phyloP scores from a whole-genome alignment of 106 monocot species.

The Dendrobium catenatum region DNA sequence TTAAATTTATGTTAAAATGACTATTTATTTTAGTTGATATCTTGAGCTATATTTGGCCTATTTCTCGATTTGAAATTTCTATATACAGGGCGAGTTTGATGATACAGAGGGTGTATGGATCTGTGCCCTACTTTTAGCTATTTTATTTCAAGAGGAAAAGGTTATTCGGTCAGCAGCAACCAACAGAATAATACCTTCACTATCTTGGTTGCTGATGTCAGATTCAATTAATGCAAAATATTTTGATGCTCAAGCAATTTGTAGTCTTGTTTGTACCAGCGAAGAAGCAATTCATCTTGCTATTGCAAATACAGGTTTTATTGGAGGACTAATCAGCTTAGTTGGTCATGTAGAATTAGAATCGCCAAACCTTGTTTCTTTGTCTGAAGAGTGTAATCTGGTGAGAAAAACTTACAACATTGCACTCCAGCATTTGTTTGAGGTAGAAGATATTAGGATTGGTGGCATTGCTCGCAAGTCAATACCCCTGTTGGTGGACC shows the following conservation, averaged over 20 bases:
- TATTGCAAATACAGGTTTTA: conserved; percentile 57
- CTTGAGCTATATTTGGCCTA: background rate
- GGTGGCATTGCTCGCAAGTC: conserved; percentile 45
- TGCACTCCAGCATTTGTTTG: conserved; percentile 37
- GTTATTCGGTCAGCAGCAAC: conserved; percentile 39
- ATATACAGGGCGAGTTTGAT: conserved; percentile 12
- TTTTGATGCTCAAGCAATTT: conserved; percentile 30
- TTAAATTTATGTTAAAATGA: too few relatives aligned
- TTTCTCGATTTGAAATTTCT: background rate
- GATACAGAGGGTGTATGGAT: conserved; percentile 50
- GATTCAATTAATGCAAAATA: conserved; percentile 27
- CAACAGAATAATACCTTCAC: conserved; percentile 29
- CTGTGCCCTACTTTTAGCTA: conserved; percentile 52
- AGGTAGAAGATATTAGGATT: conserved; percentile 43
- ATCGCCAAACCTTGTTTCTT: conserved; percentile 33
- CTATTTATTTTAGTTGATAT: too few relatives aligned
- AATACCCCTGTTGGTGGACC: too few relatives aligned
- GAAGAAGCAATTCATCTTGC: conserved; percentile 41
- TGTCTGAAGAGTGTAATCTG: conserved; percentile 48
- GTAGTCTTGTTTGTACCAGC: conserved; percentile 45
- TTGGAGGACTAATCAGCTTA: conserved; percentile 38
- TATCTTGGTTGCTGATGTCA: conserved; percentile 48
- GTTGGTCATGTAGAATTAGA: conserved; percentile 55
- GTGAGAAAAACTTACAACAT: conserved; percentile 33
- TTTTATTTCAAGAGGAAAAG: conserved; percentile 40